Evolutionary conservation across 208 protist species (phyloP).

Genomic region (Porcisia hertigi): DNA sequence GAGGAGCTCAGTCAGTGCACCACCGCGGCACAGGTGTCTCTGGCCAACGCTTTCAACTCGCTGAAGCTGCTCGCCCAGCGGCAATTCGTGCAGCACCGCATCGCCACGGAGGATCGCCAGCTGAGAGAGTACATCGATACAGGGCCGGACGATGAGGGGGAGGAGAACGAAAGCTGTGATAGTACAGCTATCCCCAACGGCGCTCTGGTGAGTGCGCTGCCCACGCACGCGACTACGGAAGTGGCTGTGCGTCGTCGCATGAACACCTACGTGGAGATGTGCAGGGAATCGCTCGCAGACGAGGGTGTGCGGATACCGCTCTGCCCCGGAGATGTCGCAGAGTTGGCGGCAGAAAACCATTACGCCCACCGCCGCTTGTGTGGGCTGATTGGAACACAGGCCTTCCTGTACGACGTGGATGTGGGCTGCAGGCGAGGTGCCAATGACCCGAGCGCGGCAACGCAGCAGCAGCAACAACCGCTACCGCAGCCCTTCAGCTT

Average conservation of each 20-base stretch:
- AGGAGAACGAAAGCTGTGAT: conserved; percentile 7
- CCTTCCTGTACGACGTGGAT: conserved; percentile 57
- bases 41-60: conserved; percentile 62
- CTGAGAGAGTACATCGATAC: neutral
- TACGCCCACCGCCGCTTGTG: conserved; percentile 48
- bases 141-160: conserved; percentile 15
- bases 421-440: conserved; percentile 31
- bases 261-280: conserved; percentile 21
- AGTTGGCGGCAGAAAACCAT: conserved; percentile 25
- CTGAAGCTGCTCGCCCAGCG: conserved; percentile 65
- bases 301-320: conserved; percentile 20
- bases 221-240: conserved; percentile 6
- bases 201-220: neutral
- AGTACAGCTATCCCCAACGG: neutral
- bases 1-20: conserved; percentile 40
- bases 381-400: conserved; percentile 48
- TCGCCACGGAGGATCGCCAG: conserved; percentile 49
- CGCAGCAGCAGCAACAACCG: neutral
- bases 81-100: conserved; percentile 80
- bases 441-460: neutral
- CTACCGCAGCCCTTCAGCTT: neutral
- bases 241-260: conserved; percentile 23
- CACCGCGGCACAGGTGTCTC: conserved; percentile 25
- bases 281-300: conserved; percentile 17
- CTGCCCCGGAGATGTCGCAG: conserved; percentile 28